Percentiles rank a stretch among this genome's conserved stretches.
These are phyloP conservation scores for Pseudogymnoascus sp. DNA, from an alignment of 2,329 filamentous ascomycete genomes.

Conservation along the genomic window DNA sequence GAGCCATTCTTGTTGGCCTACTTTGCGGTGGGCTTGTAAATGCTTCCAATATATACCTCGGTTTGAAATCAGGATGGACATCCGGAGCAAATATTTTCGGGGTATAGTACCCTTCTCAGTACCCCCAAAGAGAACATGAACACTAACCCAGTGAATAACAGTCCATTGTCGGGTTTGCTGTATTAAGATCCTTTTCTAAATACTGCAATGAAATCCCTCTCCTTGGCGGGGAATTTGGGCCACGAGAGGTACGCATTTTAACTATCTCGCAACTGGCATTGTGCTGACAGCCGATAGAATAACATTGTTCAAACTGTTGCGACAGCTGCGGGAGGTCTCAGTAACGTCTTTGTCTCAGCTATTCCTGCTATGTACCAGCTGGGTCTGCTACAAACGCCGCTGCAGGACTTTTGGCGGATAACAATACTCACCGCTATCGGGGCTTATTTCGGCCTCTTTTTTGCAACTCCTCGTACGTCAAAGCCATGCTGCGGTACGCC, in stretches of 20 bases:
- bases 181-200: conserved; percentile 1
- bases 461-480: neutral
- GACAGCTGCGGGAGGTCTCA: conserved; percentile 36
- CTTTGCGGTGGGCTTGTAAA: conserved; percentile 3
- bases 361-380: conserved; percentile 38
- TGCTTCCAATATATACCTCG: conserved; percentile 2
- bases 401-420: conserved; percentile 13
- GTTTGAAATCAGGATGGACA: neutral
- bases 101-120: neutral
- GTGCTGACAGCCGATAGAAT: conserved; percentile 38
- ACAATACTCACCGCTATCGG: conserved; percentile 14
- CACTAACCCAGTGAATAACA: neutral
- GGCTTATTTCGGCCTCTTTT: conserved; percentile 34
- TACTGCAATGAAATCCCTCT: neutral
- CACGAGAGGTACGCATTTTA: neutral
- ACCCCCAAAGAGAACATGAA: neutral
- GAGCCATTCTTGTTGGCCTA: neutral
- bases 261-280: conserved; percentile 6
- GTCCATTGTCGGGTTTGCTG: neutral
- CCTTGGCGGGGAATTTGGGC: neutral
- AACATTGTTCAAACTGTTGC: conserved; percentile 39
- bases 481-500: neutral
- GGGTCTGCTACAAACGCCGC: conserved; percentile 24
- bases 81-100: conserved; percentile 1
- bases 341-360: conserved; percentile 36